These are phyloP conservation scores for Yarrowia porcina DNA, from an alignment of 805 yeast species.

Conservation along the genomic window DNA sequence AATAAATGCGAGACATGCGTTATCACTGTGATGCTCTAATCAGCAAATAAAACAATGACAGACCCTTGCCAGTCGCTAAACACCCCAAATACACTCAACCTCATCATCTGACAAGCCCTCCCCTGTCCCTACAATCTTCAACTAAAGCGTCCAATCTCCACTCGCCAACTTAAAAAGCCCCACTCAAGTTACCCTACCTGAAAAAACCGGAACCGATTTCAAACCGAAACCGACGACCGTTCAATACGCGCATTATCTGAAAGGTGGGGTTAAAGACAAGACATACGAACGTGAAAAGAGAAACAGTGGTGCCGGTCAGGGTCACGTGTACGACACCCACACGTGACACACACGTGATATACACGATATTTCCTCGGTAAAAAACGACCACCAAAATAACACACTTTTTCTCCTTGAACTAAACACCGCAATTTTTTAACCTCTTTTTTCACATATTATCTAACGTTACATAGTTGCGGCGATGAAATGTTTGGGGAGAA, in stretches of 20 bases:
- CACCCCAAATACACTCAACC: too few species aligned
- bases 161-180: neutral
- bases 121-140: neutral
- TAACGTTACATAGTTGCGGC: conserved; percentile 1
- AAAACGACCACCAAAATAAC: too few species aligned
- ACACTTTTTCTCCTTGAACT: too few species aligned
- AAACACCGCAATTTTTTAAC: conserved; percentile 6
- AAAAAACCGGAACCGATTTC: neutral
- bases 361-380: too few species aligned
- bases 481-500: neutral
- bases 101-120: too few species aligned
- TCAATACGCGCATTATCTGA: neutral
- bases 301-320: too few species aligned
- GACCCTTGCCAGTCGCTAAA: too few species aligned
- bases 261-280: conserved; percentile 15
- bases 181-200: conserved; percentile 16
- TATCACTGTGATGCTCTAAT: too few species aligned
- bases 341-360: neutral
- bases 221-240: neutral
- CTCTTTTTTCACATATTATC: conserved; percentile 1
- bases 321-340: too few species aligned
- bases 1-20: neutral
- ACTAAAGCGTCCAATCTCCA: neutral
- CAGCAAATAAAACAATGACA: too few species aligned
- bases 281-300: neutral